Evolutionary conservation across 2,329 filamentous ascomycete species (phyloP).

Genomic region (Drechslera avenae): DNA sequence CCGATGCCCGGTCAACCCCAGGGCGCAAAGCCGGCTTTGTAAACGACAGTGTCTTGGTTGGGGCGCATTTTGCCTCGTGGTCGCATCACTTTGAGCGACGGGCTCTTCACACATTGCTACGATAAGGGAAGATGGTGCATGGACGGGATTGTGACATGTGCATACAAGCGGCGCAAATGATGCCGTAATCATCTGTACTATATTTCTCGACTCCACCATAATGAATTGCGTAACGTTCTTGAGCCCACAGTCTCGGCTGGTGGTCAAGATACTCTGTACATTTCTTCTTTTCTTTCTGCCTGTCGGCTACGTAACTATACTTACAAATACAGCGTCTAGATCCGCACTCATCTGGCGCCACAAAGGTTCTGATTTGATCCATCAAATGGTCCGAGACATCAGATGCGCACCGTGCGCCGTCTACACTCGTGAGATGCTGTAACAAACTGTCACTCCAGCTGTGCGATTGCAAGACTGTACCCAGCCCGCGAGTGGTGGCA

Average conservation of each 20-base stretch:
- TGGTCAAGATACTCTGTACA: conserved; percentile 1
- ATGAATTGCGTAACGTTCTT: conserved; percentile 26
- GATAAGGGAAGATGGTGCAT: conserved; percentile 12
- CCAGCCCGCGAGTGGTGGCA: conserved; percentile 34
- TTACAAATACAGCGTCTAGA: conserved; percentile 33
- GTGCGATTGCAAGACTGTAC: conserved; percentile 28
- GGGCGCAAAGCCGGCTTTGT: conserved; percentile 46
- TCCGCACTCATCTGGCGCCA: conserved; percentile 16
- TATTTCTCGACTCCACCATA: conserved; percentile 38
- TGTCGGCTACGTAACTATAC: conserved; percentile 41
- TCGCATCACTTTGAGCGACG: conserved; percentile 4
- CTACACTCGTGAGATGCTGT: conserved; percentile 24
- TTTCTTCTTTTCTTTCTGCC: conserved; percentile 19
- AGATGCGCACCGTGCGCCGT: conserved; percentile 31
- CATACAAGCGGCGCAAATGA: conserved; percentile 14
- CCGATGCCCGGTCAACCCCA: conserved; percentile 27
- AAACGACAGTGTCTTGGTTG: conserved; percentile 17
- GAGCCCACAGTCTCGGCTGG: not conserved
- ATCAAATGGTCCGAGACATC: conserved; percentile 27
- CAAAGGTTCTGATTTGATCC: conserved; percentile 17
- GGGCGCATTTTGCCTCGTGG: not conserved
- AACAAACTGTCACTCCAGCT: conserved; percentile 10
- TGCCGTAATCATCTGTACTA: conserved; percentile 31
- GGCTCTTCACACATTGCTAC: conserved; percentile 30
- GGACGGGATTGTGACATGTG: conserved; percentile 20